Evolutionary conservation across 2,329 filamentous ascomycete species (phyloP), one percentile per base, ranked within the genome.

Genomic region (Triangularia verruculosa): DNA sequence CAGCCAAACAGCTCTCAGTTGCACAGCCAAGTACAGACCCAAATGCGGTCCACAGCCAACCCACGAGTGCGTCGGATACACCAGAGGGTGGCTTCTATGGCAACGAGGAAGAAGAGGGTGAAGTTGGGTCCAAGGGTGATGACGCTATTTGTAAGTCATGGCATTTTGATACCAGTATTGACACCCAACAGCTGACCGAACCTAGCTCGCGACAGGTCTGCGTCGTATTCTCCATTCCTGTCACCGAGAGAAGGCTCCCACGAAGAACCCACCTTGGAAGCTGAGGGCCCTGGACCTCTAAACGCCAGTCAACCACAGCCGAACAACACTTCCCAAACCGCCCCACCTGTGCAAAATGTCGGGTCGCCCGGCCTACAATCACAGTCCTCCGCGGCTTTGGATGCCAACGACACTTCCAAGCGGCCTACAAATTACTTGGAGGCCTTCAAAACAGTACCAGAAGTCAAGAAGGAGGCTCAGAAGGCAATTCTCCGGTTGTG

Each of bases 401-500:
- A 52, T 15, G 52, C 6, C 13, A 43, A 59, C 4, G 39, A 17
- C n/a, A 47, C 51, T 25, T 17, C 25, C 6, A n/a, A 57, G n/a
- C 4, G 20, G 3, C 43, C 62, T 9, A 24, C 30, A 5, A 52
- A 61, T 15, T 17, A 17, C n/a, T 25, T 43, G 22, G 27, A 30
- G 34, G 8, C 69, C 4, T 75, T 73, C 58, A 71, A 67, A 47
- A 75, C 74, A 0, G 52, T 79, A 4, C 65, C 74, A 4, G 79
- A 82, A 59, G 81, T 78, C 30, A 83, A 79, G 61, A 85, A 83
- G 66, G 80, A 84, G 67, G 90, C 90, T 0, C 84, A 87, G 71
- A 84, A 85, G 24, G 88, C 90, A 3, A 86, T 93, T 43, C 75
- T 91, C 28, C 82, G 85, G 39, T 78, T 93, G 2, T 83, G 80